Base-by-base conservation (phyloP, 139 green algal genomes). In the Haematococcus sp. region DNA sequence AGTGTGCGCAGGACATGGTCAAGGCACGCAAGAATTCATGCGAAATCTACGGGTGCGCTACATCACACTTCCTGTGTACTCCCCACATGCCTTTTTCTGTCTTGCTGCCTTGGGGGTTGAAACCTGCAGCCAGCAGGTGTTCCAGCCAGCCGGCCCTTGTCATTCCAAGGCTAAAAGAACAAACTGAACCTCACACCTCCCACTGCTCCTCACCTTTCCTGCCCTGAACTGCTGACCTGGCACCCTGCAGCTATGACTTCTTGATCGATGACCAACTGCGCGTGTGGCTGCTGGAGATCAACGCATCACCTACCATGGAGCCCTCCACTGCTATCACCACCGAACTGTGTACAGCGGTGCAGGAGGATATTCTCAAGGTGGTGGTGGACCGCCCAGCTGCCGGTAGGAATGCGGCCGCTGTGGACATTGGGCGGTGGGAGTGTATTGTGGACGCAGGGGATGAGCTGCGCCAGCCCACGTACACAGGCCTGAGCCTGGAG, bases 271-370 rank as follows among this genome's bases (percentile, higher is more conserved):
- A 76, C 51, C 44, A 81, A 49, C 81, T 91, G 52, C 66, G 68
- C 1, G 78, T 84, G 32, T 92, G 87, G 87, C 84, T 94, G 64
- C 69, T 91, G 72, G 87, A 91, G 78, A 68, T 91, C 30, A 92
- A 94, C 81, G 84, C 76, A 4, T 85, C 75, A 0, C 89, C 89
- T 16, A 82, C 84, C 7, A 74, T 94, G 71, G 75, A 81, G 44
- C 68, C 81, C 19, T 81, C 84, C 44, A 85, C 80, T 0, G 59
- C 80, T n/a, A 75, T 94, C 67, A 83, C 78, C 19, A 64, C 72
- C 5, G 9, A 73, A 67, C 78, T 83, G 68, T 83, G 76, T 32
- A 63, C 63, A 1, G 63, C 64, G 7, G 76, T 82, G 43, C 76
- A 83, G 72, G 77, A 79, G 32, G 77, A 83, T 66, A 83, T 83